Percentiles rank a stretch among this genome's conserved stretches.
These are phyloP conservation scores for Fimicolochytrium jonesii DNA, from an alignment of 192 early-diverging fungal genomes.

Conservation along the genomic window DNA sequence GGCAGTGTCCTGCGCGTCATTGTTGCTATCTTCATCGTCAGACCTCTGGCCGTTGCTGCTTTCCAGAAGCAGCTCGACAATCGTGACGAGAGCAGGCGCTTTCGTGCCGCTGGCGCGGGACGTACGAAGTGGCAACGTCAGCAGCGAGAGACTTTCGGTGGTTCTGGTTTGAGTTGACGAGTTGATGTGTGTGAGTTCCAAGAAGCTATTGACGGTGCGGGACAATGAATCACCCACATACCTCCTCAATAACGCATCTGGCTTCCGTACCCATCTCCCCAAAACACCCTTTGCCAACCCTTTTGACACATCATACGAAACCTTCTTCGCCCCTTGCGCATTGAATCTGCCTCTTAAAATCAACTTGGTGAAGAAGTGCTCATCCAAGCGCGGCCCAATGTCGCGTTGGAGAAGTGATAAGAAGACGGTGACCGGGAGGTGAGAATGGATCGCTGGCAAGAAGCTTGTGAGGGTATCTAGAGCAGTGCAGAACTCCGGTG, in stretches of 20 bases:
- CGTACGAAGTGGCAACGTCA: no score
- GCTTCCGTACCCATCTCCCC: constrained; percentile 12
- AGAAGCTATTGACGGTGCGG: background rate
- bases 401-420: constrained; percentile 1
- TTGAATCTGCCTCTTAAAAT: constrained; percentile 21
- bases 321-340: constrained; percentile 1
- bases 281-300: constrained; percentile 13
- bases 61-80: no score
- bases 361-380: constrained; percentile 6
- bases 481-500: constrained; percentile 15
- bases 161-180: no score
- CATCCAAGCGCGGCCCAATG: constrained; percentile 17
- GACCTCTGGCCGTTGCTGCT: no score
- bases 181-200: background rate
- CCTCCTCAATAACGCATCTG: constrained; percentile 14
- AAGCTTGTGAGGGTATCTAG: constrained; percentile 13
- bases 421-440: constrained; percentile 6
- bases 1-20: background rate
- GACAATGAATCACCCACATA: background rate
- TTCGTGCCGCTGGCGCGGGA: no score
- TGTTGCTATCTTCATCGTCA: no score
- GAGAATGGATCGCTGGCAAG: constrained; percentile 2
- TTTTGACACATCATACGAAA: background rate
- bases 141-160: no score
- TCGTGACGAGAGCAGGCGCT: no score